Conservation (phyloP, 495 filamentous ascomycete species). For the Tuber umbilicatum region DNA sequence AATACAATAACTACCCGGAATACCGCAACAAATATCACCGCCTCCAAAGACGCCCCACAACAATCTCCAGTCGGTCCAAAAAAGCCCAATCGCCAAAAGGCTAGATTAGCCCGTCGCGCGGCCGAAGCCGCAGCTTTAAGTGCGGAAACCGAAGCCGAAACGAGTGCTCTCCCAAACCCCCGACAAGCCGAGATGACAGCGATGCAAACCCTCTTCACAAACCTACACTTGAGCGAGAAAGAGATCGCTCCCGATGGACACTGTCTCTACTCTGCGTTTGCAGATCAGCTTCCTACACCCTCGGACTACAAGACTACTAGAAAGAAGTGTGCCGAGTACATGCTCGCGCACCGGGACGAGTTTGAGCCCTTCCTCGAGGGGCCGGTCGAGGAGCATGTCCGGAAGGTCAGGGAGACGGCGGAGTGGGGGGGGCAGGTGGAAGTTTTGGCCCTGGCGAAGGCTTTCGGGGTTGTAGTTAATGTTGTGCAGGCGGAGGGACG, state of each 20-base stretch:
- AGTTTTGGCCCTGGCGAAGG: conserved; percentile 72
- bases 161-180: conserved; percentile 64
- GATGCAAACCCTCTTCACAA: conserved; percentile 61
- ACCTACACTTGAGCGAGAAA: conserved; percentile 61
- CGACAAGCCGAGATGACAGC: conserved; percentile 62
- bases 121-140: conserved; percentile 69
- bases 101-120: conserved; percentile 76
- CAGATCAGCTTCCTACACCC: conserved; percentile 58
- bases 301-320: conserved; percentile 52
- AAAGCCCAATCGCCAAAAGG: conserved; percentile 88
- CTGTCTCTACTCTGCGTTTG: conserved; percentile 89
- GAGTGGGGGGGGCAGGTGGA: conserved; percentile 97
- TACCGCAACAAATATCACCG: conserved; percentile 14
- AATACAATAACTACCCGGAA: conserved; percentile 29
- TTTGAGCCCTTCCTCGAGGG: conserved; percentile 75
- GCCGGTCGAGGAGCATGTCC: conserved; percentile 63
- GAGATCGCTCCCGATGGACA: conserved; percentile 86
- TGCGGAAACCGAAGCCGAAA: conserved; percentile 64
- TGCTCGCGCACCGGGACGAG: conserved; percentile 49
- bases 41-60: conserved; percentile 10
- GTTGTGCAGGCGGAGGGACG: conserved; percentile 75
- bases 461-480: conserved; percentile 73
- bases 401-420: conserved; percentile 75
- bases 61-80: conserved; percentile 44
- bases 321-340: conserved; percentile 53